phyloP scores from a whole-genome alignment of 352 stramenopile species.

The Blastocystis sp. region DNA sequence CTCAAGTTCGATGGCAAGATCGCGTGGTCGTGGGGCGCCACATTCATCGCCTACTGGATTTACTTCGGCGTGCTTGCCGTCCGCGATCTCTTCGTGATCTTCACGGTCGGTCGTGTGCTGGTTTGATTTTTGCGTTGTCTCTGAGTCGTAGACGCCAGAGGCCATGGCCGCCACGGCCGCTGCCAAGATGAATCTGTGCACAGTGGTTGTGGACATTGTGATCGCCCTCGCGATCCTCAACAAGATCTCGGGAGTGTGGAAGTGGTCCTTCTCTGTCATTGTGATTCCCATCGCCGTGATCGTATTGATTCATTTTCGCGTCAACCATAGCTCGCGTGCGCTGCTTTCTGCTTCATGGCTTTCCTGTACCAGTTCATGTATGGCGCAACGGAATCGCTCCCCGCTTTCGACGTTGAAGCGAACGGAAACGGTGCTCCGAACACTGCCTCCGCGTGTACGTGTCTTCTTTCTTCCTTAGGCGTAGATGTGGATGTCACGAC shows the following conservation, averaged over 20 bases:
- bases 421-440: neutral
- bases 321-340: neutral
- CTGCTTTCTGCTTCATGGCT: neutral
- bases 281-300: conserved; percentile 17
- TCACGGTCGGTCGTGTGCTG: too few relatives aligned
- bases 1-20: conserved; percentile 39
- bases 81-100: neutral
- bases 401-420: neutral
- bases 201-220: neutral
- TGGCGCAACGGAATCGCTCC: neutral
- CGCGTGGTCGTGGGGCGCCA: neutral
- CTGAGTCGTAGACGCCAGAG: conserved; percentile 29
- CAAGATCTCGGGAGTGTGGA: conserved; percentile 59
- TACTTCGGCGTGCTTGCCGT: neutral
- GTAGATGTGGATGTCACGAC: neutral
- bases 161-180: neutral
- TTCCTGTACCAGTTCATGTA: neutral
- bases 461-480: neutral
- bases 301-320: neutral
- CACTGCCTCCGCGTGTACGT: neutral
- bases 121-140: neutral
- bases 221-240: conserved; percentile 20
- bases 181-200: neutral
- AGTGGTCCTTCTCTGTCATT: conserved; percentile 14
- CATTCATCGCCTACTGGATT: conserved; percentile 51